phyloP scores from a whole-genome alignment of 257 asterid genomes.

The Echium plantagineum region DNA sequence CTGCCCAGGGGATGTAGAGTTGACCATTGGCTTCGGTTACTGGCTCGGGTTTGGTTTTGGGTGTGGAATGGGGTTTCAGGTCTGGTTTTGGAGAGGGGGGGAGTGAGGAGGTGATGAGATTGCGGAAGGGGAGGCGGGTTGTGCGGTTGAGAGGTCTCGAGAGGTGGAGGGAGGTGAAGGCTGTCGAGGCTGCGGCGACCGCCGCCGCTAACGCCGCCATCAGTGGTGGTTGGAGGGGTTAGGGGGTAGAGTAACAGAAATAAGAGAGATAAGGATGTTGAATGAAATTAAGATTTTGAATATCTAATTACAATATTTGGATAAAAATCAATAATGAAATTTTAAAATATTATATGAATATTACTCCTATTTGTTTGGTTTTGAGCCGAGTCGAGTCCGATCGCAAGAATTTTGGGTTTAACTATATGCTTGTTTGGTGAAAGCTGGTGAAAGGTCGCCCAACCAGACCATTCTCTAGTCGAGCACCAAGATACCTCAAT shows the following conservation, averaged over 20 bases:
- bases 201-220: slow-evolving; percentile 52
- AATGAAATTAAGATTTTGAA: too few relatives aligned
- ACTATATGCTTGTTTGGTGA: too few relatives aligned
- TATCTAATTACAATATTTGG: too few relatives aligned
- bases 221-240: slow-evolving; percentile 11
- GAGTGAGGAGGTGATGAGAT: slow-evolving; percentile 32
- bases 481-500: too few relatives aligned
- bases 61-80: slow-evolving; percentile 12
- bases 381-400: too few relatives aligned
- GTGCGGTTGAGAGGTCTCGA: neutral
- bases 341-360: too few relatives aligned
- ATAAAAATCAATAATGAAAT: too few relatives aligned
- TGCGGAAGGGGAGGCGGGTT: slow-evolving; percentile 19
- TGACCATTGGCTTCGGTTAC: slow-evolving; percentile 28
- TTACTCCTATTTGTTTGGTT: too few relatives aligned
- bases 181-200: slow-evolving; percentile 33
- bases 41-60: slow-evolving; percentile 16
- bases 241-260: neutral
- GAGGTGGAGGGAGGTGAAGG: slow-evolving; percentile 41
- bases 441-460: too few relatives aligned
- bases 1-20: slow-evolving; percentile 61
- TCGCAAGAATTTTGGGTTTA: too few relatives aligned
- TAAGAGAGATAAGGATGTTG: too few relatives aligned
- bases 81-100: slow-evolving; percentile 35
- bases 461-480: too few relatives aligned